These are phyloP conservation scores for Linum lewisii DNA, from an alignment of 345 rosid genomes.

Conservation along the genomic window DNA sequence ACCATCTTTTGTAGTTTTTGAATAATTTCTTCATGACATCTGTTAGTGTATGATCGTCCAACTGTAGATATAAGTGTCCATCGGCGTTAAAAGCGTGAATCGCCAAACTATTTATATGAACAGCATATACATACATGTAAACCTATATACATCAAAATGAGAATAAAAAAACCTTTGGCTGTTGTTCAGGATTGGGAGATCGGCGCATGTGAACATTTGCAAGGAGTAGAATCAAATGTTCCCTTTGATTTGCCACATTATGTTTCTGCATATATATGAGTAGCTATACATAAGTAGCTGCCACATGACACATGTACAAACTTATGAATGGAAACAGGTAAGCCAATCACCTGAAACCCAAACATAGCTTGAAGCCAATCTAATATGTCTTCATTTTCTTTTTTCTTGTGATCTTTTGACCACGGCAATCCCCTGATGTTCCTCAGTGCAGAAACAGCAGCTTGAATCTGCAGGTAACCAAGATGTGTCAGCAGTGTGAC, in stretches of 20 bases:
- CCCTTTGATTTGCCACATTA: slow-evolving; percentile 98
- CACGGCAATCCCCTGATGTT: slow-evolving; percentile 97
- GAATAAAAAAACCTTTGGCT: slow-evolving; percentile 68
- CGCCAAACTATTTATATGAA: no score
- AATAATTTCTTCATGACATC: slow-evolving; percentile 99
- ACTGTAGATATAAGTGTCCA: slow-evolving; percentile 22
- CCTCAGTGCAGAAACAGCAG: slow-evolving; percentile 91
- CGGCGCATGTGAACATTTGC: slow-evolving; percentile 96
- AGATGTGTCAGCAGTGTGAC: no score
- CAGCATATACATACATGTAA: no score
- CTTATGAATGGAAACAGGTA: background rate
- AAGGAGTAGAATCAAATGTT: slow-evolving; percentile 83
- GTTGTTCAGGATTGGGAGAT: slow-evolving; percentile 95
- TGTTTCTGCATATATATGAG: slow-evolving; percentile 52
- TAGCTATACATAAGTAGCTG: slow-evolving; percentile 2
- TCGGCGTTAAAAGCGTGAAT: no score
- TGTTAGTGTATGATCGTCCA: slow-evolving; percentile 89
- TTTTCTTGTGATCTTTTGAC: slow-evolving; percentile 78
- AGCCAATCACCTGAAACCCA: slow-evolving; percentile 78
- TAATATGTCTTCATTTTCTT: slow-evolving; percentile 69
- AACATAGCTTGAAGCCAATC: slow-evolving; percentile 99
- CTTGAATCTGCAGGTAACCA: slow-evolving; percentile 55
- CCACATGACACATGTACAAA: slow-evolving; percentile 1
- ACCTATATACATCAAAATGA: no score
- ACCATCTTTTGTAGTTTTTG: slow-evolving; percentile 97